A percentile compares a stretch with the other conserved stretches of the same genome.
Evolutionary conservation across 148 eudicot species (phyloP).

Genomic region (Camellia lanceoleosa): DNA sequence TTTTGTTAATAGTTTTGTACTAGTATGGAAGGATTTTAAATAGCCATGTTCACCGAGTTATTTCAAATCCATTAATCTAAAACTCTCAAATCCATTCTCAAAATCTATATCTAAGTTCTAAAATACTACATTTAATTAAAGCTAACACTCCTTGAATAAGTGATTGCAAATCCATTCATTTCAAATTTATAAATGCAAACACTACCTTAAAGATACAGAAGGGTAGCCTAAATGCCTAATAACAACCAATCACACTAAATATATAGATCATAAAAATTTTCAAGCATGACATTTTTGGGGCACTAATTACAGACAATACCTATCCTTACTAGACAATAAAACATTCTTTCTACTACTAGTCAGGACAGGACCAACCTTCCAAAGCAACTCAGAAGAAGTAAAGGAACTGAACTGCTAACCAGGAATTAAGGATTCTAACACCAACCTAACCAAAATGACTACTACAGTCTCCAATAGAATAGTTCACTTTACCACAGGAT

Average conservation of each 20-base stretch:
- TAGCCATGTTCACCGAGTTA: too few species aligned
- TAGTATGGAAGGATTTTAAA: too few species aligned
- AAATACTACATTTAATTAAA: too few species aligned
- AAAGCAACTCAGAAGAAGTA: conserved; percentile 6
- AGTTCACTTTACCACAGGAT: background rate
- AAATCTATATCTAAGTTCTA: too few species aligned
- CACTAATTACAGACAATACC: background rate
- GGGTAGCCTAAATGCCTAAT: background rate
- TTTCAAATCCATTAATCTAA: too few species aligned
- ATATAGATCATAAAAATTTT: background rate
- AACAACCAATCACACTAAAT: background rate
- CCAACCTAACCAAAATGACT: background rate
- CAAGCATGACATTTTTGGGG: background rate
- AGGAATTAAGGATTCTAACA: background rate
- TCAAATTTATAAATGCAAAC: too few species aligned
- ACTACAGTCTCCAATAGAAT: background rate
- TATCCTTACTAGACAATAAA: background rate
- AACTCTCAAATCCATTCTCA: too few species aligned
- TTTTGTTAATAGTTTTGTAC: too few species aligned
- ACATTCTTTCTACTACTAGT: background rate
- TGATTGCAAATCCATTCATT: too few species aligned
- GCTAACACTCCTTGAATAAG: too few species aligned
- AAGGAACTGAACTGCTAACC: background rate
- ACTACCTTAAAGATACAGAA: background rate
- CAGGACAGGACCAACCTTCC: background rate